Percentiles rank a stretch among this genome's conserved stretches.
Conservation (phyloP, 768 basidiomycete species). For the Phylloporus arenicola region DNA sequence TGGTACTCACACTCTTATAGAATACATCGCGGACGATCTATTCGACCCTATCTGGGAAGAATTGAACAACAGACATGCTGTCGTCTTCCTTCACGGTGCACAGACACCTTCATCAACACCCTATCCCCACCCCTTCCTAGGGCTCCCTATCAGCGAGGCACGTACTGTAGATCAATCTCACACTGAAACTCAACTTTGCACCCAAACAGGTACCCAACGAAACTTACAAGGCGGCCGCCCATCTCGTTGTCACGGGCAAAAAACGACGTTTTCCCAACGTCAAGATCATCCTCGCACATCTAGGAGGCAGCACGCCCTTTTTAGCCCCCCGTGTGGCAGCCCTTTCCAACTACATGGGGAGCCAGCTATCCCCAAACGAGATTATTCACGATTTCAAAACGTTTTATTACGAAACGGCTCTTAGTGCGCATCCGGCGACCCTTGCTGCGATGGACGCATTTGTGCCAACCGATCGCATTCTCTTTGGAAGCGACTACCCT, state of each 20-base stretch:
- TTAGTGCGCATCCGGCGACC: constrained; percentile 52
- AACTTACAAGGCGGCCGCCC: constrained; percentile 76
- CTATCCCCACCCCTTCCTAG: constrained; percentile 56
- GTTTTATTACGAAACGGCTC: constrained; percentile 72
- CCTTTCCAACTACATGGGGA: constrained; percentile 67
- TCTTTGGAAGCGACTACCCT: constrained; percentile 77
- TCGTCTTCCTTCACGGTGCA: constrained; percentile 70
- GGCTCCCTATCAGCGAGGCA: constrained; percentile 67
- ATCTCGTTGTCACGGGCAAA: constrained; percentile 66
- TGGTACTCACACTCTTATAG: constrained; percentile 31
- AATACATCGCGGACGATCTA: constrained; percentile 57
- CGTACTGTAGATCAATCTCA: constrained; percentile 7
- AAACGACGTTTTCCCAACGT: constrained; percentile 57
- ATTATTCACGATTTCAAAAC: constrained; percentile 63
- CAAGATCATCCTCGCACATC: constrained; percentile 66
- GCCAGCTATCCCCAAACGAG: constrained; percentile 53
- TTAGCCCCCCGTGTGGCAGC: constrained; percentile 67
- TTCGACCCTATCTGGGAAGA: constrained; percentile 71
- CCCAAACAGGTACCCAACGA: constrained; percentile 64
- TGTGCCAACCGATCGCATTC: constrained; percentile 44
- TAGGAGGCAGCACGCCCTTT: constrained; percentile 64
- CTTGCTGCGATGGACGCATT: constrained; percentile 49
- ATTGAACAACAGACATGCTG: constrained; percentile 50
- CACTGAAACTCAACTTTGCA: constrained; percentile 4
- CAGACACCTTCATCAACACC: constrained; percentile 62